Evolutionary conservation across 139 green algal genomes (phyloP).

Genomic region (Astrephomene gubernaculifera): DNA sequence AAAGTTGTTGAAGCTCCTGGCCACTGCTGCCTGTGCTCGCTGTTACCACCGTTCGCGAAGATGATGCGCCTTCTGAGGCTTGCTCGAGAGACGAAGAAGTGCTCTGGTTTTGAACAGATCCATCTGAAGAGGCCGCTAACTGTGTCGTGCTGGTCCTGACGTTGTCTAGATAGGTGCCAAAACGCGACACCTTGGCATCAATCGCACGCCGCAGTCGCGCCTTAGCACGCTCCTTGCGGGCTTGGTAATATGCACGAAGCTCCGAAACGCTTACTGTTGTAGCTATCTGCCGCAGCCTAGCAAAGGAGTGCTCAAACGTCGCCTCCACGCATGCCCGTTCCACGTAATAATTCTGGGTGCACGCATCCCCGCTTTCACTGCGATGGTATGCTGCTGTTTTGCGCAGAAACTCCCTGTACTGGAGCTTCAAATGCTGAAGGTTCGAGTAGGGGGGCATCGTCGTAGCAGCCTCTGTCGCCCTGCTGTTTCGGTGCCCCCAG

Average conservation of each 20-base stretch:
- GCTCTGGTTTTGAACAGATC: too few relatives aligned
- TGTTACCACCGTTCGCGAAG: too few relatives aligned
- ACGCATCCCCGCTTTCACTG: neutral
- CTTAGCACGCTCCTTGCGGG: conserved; percentile 41
- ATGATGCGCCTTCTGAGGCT: too few relatives aligned
- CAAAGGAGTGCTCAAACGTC: neutral
- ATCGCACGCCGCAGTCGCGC: conserved; percentile 41
- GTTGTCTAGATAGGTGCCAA: conserved; percentile 5
- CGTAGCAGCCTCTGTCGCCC: neutral
- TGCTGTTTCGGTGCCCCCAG: neutral
- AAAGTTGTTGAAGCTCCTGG: conserved; percentile 43
- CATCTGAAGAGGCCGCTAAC: too few relatives aligned
- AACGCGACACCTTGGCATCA: conserved; percentile 3
- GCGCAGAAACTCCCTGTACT: conserved; percentile 18
- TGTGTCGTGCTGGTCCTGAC: neutral
- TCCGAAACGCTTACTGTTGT: conserved; percentile 7
- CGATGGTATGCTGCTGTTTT: conserved; percentile 14
- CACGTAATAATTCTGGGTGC: neutral
- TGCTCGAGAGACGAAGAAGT: too few relatives aligned
- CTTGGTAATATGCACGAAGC: conserved; percentile 35
- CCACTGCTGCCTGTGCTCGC: conserved; percentile 11
- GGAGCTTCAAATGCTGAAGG: neutral
- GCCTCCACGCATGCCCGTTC: neutral
- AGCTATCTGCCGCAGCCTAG: neutral
- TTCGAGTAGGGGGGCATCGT: neutral